A percentile compares a stretch with the other conserved stretches of the same genome.
Conservation (phyloP, 176 grass and related monocot species). For the Avena eriantha region DNA sequence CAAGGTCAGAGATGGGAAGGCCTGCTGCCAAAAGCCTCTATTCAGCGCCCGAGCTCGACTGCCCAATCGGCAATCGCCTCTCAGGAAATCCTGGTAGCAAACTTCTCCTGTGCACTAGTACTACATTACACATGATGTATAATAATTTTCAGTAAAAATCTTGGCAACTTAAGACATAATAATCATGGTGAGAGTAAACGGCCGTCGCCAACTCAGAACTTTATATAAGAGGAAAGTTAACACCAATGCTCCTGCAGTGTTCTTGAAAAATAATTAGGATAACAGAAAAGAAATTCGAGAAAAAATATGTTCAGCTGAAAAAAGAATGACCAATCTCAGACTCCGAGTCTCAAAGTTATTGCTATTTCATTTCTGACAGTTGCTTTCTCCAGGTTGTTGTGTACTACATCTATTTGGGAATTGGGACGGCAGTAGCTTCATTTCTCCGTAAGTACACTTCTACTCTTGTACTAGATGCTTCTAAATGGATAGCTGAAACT, state of each 20-base stretch:
- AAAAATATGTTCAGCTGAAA: background rate
- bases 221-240: too few species aligned
- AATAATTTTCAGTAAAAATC: too few species aligned
- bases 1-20: too few species aligned
- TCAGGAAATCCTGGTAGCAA: too few species aligned
- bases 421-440: slow-evolving; percentile 54
- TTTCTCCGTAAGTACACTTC: slow-evolving; percentile 61
- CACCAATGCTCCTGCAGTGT: background rate
- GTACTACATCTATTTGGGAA: slow-evolving; percentile 74
- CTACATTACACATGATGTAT: too few species aligned
- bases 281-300: background rate
- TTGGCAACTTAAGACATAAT: too few species aligned
- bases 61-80: too few species aligned
- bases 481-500: background rate
- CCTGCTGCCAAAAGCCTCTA: too few species aligned
- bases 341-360: background rate
- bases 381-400: slow-evolving; percentile 53
- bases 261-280: background rate
- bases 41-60: too few species aligned
- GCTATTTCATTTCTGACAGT: background rate
- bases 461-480: background rate
- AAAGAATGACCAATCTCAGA: background rate
- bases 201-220: too few species aligned
- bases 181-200: too few species aligned
- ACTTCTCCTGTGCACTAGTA: too few species aligned